Conservation (phyloP, 2,329 filamentous ascomycete species). For the Colletotrichum karsti region DNA sequence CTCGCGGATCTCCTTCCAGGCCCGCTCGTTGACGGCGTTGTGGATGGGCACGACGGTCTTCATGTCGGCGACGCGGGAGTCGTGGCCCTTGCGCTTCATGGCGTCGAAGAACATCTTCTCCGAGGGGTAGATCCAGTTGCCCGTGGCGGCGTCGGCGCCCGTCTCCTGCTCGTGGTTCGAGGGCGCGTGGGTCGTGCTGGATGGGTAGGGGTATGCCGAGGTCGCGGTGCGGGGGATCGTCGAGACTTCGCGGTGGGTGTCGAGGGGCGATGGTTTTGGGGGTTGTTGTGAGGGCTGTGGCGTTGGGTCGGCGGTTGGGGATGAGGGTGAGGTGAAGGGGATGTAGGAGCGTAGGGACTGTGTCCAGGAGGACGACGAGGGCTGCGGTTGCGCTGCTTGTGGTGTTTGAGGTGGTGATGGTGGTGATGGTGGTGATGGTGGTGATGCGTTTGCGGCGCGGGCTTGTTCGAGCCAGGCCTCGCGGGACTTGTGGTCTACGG, state of each 20-base stretch:
- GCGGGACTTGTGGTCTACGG: constrained; percentile 89
- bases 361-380: constrained; percentile 50
- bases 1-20: constrained; percentile 88
- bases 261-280: constrained; percentile 60
- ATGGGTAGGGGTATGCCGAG: constrained; percentile 38
- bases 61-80: constrained; percentile 79
- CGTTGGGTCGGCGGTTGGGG: constrained; percentile 25
- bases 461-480: constrained; percentile 85
- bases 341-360: constrained; percentile 51
- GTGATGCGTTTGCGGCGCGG: constrained; percentile 51
- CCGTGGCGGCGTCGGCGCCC: constrained; percentile 71
- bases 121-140: constrained; percentile 97
- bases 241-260: constrained; percentile 76
- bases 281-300: constrained; percentile 12
- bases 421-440: constrained; percentile 39
- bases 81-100: constrained; percentile 89
- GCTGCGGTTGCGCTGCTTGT: background rate
- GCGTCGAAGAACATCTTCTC: constrained; percentile 99
- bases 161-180: constrained; percentile 85
- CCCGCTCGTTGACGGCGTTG: constrained; percentile 97
- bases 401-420: constrained; percentile 25
- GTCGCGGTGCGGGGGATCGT: constrained; percentile 76
- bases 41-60: constrained; percentile 94
- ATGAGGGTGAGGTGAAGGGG: constrained; percentile 46
- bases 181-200: constrained; percentile 1